These are phyloP conservation scores for Penicillium sp. DNA, from an alignment of 2,329 filamentous ascomycete species.

Conservation along the genomic window DNA sequence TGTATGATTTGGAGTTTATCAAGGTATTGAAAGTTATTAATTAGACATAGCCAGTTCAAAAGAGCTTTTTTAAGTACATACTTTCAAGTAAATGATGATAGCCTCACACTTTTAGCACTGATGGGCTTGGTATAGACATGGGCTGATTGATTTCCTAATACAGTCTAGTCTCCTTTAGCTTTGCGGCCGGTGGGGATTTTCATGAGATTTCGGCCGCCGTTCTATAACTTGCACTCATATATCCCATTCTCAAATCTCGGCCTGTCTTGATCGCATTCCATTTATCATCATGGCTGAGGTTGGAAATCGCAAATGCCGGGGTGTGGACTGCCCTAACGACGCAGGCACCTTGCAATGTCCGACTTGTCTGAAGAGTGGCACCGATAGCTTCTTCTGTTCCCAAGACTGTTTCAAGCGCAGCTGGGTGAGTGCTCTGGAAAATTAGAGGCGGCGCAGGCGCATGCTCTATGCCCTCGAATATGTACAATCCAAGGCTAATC, in stretches of 20 bases:
- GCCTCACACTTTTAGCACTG: too few species aligned
- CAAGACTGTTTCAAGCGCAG: conserved; percentile 99
- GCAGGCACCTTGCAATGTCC: conserved; percentile 88
- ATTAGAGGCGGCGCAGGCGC: conserved; percentile 26
- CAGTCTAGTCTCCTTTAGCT: background rate
- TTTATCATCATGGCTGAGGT: conserved; percentile 25
- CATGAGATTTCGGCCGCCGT: conserved; percentile 2
- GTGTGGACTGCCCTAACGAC: conserved; percentile 82
- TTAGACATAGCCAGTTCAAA: too few species aligned
- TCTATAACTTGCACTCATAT: background rate
- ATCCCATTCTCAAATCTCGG: background rate
- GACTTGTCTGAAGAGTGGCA: conserved; percentile 86
- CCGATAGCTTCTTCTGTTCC: conserved; percentile 94
- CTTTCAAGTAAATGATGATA: too few species aligned
- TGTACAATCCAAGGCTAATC: conserved; percentile 15
- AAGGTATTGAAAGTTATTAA: too few species aligned
- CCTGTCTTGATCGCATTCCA: background rate
- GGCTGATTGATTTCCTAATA: background rate
- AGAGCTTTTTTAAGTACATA: too few species aligned
- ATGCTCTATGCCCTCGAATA: conserved; percentile 6
- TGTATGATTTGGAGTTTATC: too few species aligned
- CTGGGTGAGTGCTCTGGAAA: conserved; percentile 69
- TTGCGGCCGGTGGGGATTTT: conserved; percentile 8
- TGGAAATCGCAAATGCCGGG: conserved; percentile 62
- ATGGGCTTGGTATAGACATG: too few species aligned